These are phyloP conservation scores for Psilocybe cubensis DNA, from an alignment of 768 basidiomycete species.

Conservation along the genomic window DNA sequence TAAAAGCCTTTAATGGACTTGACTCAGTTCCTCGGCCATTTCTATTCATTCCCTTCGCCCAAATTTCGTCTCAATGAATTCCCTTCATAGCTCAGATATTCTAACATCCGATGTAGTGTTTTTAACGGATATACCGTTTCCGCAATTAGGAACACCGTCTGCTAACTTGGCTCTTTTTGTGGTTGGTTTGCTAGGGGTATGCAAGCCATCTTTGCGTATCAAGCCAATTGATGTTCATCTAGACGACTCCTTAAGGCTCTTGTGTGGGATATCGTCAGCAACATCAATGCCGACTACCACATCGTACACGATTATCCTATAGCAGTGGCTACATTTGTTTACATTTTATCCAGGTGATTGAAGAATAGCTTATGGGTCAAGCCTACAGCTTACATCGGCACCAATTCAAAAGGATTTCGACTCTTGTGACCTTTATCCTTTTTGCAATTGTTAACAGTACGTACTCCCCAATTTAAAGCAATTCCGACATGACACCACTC, in stretches of 20 bases:
- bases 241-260: constrained; percentile 3
- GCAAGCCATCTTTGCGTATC: not conserved
- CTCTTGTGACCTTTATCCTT: not conserved
- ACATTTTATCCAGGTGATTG: constrained; percentile 25
- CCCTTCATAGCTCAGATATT: not conserved
- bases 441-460: not conserved
- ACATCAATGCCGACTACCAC: constrained; percentile 4
- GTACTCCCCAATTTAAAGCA: not conserved
- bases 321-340: constrained; percentile 17
- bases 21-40: too few relatives aligned
- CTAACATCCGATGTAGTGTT: not conserved
- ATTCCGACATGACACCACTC: not conserved
- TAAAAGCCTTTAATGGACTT: too few relatives aligned
- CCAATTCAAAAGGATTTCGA: not conserved
- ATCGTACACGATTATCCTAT: not conserved
- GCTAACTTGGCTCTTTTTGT: not conserved
- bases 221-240: not conserved
- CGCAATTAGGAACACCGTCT: not conserved
- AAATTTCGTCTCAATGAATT: not conserved
- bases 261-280: constrained; percentile 6
- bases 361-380: not conserved
- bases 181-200: not conserved
- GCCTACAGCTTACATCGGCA: not conserved
- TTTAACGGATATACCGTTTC: not conserved
- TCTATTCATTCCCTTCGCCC: too few relatives aligned